Conservation (phyloP, 2,329 filamentous ascomycete species). For the Amauroascus verrucosus region DNA sequence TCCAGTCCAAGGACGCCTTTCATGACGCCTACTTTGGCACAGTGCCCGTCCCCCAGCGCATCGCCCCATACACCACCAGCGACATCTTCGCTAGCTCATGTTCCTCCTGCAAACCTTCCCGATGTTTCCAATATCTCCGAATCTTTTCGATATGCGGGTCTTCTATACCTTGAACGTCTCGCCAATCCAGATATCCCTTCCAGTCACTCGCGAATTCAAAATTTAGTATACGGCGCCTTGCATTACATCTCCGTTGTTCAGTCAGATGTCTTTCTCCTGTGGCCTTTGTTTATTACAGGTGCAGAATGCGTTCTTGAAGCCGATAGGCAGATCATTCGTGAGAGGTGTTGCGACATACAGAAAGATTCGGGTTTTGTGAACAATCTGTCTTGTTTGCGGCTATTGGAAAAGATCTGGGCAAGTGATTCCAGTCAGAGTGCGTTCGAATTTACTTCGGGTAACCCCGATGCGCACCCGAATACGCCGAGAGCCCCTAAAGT, state of each 20-base stretch:
- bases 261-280: slow-evolving; percentile 79
- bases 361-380: slow-evolving; percentile 86
- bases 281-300: slow-evolving; percentile 84
- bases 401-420: slow-evolving; percentile 75
- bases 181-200: slow-evolving; percentile 66
- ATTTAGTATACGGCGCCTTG: slow-evolving; percentile 69
- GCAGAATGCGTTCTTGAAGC: slow-evolving; percentile 76
- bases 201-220: slow-evolving; percentile 67
- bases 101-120: slow-evolving; percentile 52
- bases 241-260: slow-evolving; percentile 74
- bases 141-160: slow-evolving; percentile 77
- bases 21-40: slow-evolving; percentile 7
- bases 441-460: not conserved
- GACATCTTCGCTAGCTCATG: slow-evolving; percentile 20
- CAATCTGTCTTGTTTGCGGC: slow-evolving; percentile 74
- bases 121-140: slow-evolving; percentile 78
- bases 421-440: slow-evolving; percentile 22
- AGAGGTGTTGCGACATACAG: slow-evolving; percentile 77
- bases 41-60: slow-evolving; percentile 21
- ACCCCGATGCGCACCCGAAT: no score
- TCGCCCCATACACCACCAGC: slow-evolving; percentile 22
- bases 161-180: slow-evolving; percentile 82
- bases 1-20: not conserved
- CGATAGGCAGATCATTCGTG: slow-evolving; percentile 67
- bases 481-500: not conserved